Evolutionary conservation across 352 stramenopile species (phyloP).

Genomic region (Aphanomyces cochlioides): DNA sequence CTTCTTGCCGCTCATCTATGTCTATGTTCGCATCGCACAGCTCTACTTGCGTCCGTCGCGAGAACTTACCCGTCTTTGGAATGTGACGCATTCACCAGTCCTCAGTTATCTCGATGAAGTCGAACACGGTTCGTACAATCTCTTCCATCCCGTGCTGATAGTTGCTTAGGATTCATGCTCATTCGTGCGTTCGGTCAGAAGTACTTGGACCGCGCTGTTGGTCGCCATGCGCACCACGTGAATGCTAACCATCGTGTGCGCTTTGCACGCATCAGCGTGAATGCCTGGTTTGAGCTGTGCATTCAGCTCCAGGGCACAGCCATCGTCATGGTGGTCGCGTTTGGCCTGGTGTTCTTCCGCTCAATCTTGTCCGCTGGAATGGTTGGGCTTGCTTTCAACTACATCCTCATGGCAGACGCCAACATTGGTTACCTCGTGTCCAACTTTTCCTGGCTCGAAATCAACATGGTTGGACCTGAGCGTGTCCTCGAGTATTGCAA

Average conservation of each 20-base stretch:
- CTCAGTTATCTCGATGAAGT: slow-evolving; percentile 82
- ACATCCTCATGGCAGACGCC: slow-evolving; percentile 67
- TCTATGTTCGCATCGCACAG: slow-evolving; percentile 75
- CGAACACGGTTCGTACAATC: not conserved
- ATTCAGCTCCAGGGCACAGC: slow-evolving; percentile 79
- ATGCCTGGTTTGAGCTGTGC: slow-evolving; percentile 83
- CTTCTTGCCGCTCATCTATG: slow-evolving; percentile 39
- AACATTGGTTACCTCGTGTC: not conserved
- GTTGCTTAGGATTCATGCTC: not conserved
- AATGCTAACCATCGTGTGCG: slow-evolving; percentile 62
- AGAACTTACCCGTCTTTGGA: slow-evolving; percentile 84
- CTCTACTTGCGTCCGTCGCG: slow-evolving; percentile 52
- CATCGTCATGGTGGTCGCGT: slow-evolving; percentile 72
- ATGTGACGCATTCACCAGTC: slow-evolving; percentile 56
- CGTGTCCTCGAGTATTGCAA: slow-evolving; percentile 44
- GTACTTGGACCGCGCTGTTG: too few relatives aligned
- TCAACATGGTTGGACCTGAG: slow-evolving; percentile 43
- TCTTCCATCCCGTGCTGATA: not conserved
- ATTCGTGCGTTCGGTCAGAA: not conserved
- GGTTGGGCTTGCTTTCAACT: slow-evolving; percentile 85
- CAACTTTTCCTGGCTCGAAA: slow-evolving; percentile 32
- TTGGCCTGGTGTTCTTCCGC: slow-evolving; percentile 59
- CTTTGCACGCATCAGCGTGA: slow-evolving; percentile 53
- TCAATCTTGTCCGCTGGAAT: slow-evolving; percentile 60
- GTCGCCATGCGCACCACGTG: slow-evolving; percentile 40